These are phyloP conservation scores for Pelagophyceae sp. DNA, from an alignment of 352 stramenopile species.

Conservation along the genomic window DNA sequence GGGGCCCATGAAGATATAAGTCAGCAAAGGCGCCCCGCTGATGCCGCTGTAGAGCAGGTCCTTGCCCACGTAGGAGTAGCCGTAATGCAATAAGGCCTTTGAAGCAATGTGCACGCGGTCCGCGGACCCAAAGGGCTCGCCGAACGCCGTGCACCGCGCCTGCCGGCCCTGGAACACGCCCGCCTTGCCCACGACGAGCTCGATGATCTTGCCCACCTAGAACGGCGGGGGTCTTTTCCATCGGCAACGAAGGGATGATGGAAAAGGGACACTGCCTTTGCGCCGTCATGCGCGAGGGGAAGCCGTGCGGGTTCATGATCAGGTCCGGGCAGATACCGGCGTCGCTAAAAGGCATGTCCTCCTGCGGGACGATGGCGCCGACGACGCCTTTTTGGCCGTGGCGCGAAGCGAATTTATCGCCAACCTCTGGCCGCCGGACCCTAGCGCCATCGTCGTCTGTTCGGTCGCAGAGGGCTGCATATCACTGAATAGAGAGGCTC, in stretches of 20 bases:
- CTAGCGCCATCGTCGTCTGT: too few species aligned
- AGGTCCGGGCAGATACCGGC: slow-evolving; percentile 93
- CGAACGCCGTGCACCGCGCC: slow-evolving; percentile 95
- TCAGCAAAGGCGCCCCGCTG: slow-evolving; percentile 91
- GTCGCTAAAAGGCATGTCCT: slow-evolving; percentile 99
- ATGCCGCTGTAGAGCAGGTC: slow-evolving; percentile 88
- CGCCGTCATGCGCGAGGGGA: slow-evolving; percentile 99
- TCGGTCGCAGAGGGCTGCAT: too few species aligned
- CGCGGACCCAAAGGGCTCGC: slow-evolving; percentile 90
- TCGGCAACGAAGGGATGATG: not conserved
- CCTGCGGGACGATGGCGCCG: slow-evolving; percentile 63
- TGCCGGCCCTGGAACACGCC: slow-evolving; percentile 88
- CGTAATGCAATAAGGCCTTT: slow-evolving; percentile 85
- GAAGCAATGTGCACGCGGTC: slow-evolving; percentile 72
- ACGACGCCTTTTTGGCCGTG: slow-evolving; percentile 99
- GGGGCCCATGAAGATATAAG: slow-evolving; percentile 98
- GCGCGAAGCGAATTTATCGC: slow-evolving; percentile 98
- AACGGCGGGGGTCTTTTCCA: too few species aligned
- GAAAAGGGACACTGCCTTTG: slow-evolving; percentile 51
- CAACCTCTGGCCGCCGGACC: slow-evolving; percentile 92
- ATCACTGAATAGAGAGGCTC: too few species aligned
- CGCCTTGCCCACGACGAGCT: slow-evolving; percentile 95
- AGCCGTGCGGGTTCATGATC: slow-evolving; percentile 99
- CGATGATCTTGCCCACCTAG: slow-evolving; percentile 95
- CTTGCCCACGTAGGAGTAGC: slow-evolving; percentile 98